Evolutionary conservation across 2,329 filamentous ascomycete genomes (phyloP).

Genomic region (Metarhizium album): DNA sequence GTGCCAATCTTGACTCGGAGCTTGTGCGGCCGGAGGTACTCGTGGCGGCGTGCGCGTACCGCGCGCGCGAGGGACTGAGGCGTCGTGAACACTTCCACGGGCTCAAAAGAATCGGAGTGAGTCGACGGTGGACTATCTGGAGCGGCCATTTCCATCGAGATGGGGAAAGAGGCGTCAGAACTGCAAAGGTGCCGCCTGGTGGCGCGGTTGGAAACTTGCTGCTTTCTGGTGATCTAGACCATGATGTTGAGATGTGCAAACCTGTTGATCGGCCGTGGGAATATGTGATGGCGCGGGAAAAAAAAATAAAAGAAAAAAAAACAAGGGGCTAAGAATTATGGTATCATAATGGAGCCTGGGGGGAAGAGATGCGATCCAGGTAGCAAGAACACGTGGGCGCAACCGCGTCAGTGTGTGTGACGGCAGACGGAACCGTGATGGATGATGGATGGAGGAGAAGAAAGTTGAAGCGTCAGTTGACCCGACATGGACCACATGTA

Average conservation of each 20-base stretch:
- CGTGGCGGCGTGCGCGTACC: conserved; percentile 61
- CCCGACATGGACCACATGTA: too few species aligned
- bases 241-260: conserved; percentile 15
- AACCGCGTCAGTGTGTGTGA: background rate
- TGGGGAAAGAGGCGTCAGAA: conserved; percentile 8
- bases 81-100: conserved; percentile 32
- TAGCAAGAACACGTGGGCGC: background rate
- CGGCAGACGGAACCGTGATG: background rate
- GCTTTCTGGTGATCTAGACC: conserved; percentile 20
- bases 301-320: background rate
- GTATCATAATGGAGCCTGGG: background rate
- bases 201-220: conserved; percentile 11
- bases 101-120: conserved; percentile 27
- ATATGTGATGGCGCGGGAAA: background rate
- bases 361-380: background rate
- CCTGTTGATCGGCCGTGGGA: too few species aligned
- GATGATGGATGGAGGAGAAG: background rate
- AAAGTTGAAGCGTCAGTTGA: too few species aligned
- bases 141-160: conserved; percentile 14
- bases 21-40: conserved; percentile 66
- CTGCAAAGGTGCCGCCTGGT: conserved; percentile 14
- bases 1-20: conserved; percentile 83
- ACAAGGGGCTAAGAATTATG: background rate
- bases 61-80: conserved; percentile 51
- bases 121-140: conserved; percentile 19